Base-by-base conservation (phyloP, 371 early-diverging fungal genomes). In the Mucor circinelloides region DNA sequence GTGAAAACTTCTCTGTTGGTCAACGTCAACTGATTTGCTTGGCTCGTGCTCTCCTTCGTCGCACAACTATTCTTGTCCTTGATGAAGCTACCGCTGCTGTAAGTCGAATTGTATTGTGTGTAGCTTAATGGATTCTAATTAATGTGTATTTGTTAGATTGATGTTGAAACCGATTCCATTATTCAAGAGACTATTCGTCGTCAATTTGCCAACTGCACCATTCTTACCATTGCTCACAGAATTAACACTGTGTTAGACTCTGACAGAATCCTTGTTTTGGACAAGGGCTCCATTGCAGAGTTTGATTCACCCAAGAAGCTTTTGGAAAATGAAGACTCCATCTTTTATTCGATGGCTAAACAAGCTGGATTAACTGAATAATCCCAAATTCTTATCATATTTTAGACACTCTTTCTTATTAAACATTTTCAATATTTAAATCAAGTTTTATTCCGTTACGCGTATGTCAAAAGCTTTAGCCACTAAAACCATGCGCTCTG, bases 41-140 rank as follows among this genome's bases (percentile, higher is more conserved):
- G 50, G 92, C 95, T 0, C 89, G 97, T 57, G 94, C 95, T 0
- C 75, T 96, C 17, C 82, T 96, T 32, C 87, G 90, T 50, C 85
- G 86, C 25, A 85, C 93, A 6, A 83, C 81, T 8, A 79, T 95
- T 10, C 79, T 97, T 56, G 75, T 96, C 6, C 71, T 98, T 69
- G 99, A 98, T 75, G 99, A 98, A 83, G 96, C 96, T n/a, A 94
- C 94, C 2, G 92, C 97, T 13, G 87, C 91, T 13, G 88, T 80
- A 79, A 67, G 69, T 69, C 21, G 8, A 42, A 21, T 46, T 30
- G 46, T 52, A 12, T 0, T 48, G 32, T 42, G n/a, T 27, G 23
- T 9, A 12, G 17, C 12, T 8, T 34, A 46, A 32, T 6, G 30
- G 0, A 36, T 7, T 8, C n/a, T 21, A 25, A 58, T 58, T 3